Percentiles rank a stretch among this genome's conserved stretches.
Conservation (phyloP, 352 stramenopile genomes). For the Globisporangium takayamanum region DNA sequence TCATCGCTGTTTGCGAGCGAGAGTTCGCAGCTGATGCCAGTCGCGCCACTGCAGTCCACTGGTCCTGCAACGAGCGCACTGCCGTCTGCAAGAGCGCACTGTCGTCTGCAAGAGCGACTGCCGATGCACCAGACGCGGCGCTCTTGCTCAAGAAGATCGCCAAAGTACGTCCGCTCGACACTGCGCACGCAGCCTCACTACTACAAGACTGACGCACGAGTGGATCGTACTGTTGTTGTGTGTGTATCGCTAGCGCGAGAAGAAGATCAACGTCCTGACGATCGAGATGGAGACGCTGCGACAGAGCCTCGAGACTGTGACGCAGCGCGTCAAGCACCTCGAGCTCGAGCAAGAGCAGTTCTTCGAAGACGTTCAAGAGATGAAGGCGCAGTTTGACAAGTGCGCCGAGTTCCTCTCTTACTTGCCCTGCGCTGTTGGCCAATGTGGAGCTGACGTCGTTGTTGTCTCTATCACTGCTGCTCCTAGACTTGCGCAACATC, state of each 20-base stretch:
- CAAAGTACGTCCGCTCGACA: slow-evolving; percentile 10
- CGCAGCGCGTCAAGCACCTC: slow-evolving; percentile 63
- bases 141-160: slow-evolving; percentile 18
- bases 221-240: not conserved
- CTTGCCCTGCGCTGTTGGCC: not conserved
- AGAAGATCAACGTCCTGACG: slow-evolving; percentile 43
- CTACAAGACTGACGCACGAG: not conserved
- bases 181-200: not conserved
- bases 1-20: not conserved
- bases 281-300: slow-evolving; percentile 35
- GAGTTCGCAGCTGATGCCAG: not conserved
- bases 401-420: slow-evolving; percentile 6
- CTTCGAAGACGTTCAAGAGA: slow-evolving; percentile 63
- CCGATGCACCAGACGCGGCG: slow-evolving; percentile 1
- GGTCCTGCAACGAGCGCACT: too few species aligned
- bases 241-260: slow-evolving; percentile 27
- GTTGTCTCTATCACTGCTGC: not conserved
- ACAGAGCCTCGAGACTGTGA: slow-evolving; percentile 30
- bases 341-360: slow-evolving; percentile 86
- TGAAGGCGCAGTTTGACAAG: slow-evolving; percentile 72
- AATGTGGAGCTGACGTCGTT: not conserved
- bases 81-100: too few species aligned
- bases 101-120: too few species aligned
- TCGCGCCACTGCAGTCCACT: not conserved
- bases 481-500: slow-evolving; percentile 33